Percentiles rank a stretch among this genome's conserved stretches.
Evolutionary conservation across 2,329 filamentous ascomycete genomes (phyloP).

Genomic region (Aschersonia sp.): DNA sequence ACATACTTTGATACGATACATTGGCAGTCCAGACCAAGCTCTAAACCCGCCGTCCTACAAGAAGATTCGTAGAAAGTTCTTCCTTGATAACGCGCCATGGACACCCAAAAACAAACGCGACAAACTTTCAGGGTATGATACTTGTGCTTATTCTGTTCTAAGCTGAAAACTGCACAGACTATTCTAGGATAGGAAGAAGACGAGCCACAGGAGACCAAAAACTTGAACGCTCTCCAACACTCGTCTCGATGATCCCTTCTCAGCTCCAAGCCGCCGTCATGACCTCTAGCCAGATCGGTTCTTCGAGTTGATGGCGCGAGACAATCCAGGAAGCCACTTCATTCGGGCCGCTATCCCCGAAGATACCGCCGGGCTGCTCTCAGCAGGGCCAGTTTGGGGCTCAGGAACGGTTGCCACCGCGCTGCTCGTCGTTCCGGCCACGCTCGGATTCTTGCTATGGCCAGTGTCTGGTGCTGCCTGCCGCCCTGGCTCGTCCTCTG

Average conservation of each 20-base stretch:
- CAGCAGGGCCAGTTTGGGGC: constrained; percentile 1
- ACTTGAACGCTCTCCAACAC: background rate
- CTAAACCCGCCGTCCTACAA: too few relatives aligned
- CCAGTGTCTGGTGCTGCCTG: constrained; percentile 4
- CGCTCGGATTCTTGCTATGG: constrained; percentile 2
- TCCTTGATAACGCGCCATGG: too few relatives aligned
- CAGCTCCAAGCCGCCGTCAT: background rate
- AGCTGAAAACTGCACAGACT: too few relatives aligned
- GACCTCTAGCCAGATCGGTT: constrained; percentile 7
- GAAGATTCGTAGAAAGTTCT: too few relatives aligned
- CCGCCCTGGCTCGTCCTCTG: constrained; percentile 7
- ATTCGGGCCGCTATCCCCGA: constrained; percentile 14
- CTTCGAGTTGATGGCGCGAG: constrained; percentile 11
- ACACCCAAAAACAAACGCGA: too few relatives aligned
- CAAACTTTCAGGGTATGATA: too few relatives aligned
- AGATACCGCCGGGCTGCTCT: constrained; percentile 2
- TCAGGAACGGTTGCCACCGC: constrained; percentile 5
- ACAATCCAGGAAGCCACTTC: constrained; percentile 22
- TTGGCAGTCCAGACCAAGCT: too few relatives aligned
- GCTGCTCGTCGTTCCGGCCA: constrained; percentile 2
- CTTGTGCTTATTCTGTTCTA: too few relatives aligned
- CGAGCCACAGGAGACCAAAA: too few relatives aligned
- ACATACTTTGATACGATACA: too few relatives aligned
- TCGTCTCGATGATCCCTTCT: background rate
- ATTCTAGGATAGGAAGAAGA: too few relatives aligned